phyloP scores from a whole-genome alignment of 2,329 filamentous ascomycete species.

The Aspergillus nomiae region DNA sequence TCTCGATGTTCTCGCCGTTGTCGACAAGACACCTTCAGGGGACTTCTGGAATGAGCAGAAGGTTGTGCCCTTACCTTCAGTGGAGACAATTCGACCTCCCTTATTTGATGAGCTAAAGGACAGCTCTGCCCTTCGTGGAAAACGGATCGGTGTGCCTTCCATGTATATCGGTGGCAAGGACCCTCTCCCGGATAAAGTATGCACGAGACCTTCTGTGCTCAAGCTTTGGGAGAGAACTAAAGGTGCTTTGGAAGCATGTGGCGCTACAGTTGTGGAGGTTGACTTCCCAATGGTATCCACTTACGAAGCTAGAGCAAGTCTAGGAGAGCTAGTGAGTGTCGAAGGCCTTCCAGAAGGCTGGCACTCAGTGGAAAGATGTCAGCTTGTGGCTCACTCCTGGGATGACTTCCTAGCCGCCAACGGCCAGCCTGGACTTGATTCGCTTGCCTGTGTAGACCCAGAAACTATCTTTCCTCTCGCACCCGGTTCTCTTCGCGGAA shows the following conservation, averaged over 20 bases:
- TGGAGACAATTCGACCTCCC: conserved; percentile 33
- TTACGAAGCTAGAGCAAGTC: conserved; percentile 38
- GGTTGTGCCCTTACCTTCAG: conserved; percentile 44
- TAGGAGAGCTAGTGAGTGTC: conserved; percentile 42
- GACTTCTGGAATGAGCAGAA: conserved; percentile 60
- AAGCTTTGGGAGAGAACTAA: conserved; percentile 36
- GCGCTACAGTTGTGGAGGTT: conserved; percentile 36
- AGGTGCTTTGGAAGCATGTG: conserved; percentile 29
- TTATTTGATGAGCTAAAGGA: conserved; percentile 36
- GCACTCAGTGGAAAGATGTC: conserved; percentile 50
- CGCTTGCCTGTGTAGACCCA: conserved; percentile 45
- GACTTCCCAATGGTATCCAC: conserved; percentile 35
- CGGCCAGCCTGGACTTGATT: conserved; percentile 40
- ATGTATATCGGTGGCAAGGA: conserved; percentile 52
- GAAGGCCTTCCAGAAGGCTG: conserved; percentile 47
- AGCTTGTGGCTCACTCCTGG: conserved; percentile 56
- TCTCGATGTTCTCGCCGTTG: conserved; percentile 50
- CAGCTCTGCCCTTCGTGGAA: conserved; percentile 41
- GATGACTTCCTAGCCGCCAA: conserved; percentile 53
- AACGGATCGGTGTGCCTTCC: conserved; percentile 52
- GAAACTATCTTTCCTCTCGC: conserved; percentile 40
- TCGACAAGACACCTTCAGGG: conserved; percentile 45
- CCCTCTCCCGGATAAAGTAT: conserved; percentile 34
- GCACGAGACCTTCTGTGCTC: conserved; percentile 42
- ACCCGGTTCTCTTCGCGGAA: conserved; percentile 26